These are phyloP conservation scores for Ogataea zsoltii DNA, from an alignment of 805 yeast genomes.

Conservation along the genomic window DNA sequence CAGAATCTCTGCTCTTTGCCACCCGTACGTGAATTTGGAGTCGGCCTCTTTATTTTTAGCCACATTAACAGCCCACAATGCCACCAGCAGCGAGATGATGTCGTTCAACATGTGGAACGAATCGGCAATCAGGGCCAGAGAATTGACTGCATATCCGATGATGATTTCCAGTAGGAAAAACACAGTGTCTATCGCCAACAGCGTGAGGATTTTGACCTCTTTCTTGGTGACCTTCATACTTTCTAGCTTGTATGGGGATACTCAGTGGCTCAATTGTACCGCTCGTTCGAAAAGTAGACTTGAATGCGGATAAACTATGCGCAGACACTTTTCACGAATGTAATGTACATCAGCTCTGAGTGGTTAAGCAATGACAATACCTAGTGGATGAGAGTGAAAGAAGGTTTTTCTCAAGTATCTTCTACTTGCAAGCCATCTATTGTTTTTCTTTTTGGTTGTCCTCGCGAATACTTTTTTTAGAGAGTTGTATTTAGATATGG, in stretches of 20 bases:
- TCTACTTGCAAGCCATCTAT: too few species aligned
- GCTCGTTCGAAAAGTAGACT: background rate
- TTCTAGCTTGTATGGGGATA: background rate
- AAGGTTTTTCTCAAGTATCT: too few species aligned
- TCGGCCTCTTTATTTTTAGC: constrained; percentile 81
- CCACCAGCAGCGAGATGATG: constrained; percentile 83
- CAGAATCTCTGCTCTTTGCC: constrained; percentile 96
- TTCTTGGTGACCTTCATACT: constrained; percentile 38
- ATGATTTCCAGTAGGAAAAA: constrained; percentile 86
- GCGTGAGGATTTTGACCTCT: constrained; percentile 69
- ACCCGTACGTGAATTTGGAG: constrained; percentile 90
- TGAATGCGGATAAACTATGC: too few species aligned
- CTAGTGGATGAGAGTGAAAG: too few species aligned
- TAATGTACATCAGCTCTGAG: too few species aligned
- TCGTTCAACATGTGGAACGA: constrained; percentile 98
- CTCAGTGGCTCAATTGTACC: background rate
- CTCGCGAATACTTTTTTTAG: too few species aligned
- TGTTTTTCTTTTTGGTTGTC: too few species aligned
- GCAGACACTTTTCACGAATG: too few species aligned
- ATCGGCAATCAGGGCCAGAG: constrained; percentile 92
- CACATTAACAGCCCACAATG: constrained; percentile 94
- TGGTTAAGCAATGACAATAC: too few species aligned
- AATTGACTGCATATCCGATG: constrained; percentile 88
- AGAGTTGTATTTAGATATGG: too few species aligned
- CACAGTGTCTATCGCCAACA: constrained; percentile 72